A percentile compares a stretch with the other conserved stretches of the same genome.
Evolutionary conservation across 148 eudicot genomes (phyloP).

Genomic region (Persicaria tinctoria): DNA sequence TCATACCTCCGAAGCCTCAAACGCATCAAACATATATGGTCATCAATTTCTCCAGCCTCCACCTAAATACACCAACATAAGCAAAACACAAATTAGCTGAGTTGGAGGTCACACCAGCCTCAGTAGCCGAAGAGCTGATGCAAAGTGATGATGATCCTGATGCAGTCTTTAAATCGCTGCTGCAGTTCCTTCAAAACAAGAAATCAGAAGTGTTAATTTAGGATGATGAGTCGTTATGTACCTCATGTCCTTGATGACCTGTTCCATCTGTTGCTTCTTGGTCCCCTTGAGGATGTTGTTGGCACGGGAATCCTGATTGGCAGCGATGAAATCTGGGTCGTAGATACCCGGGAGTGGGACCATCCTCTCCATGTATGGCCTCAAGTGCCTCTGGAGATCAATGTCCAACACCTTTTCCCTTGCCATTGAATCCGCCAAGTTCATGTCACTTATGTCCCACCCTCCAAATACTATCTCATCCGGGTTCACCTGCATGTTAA

Average conservation of each 20-base stretch:
- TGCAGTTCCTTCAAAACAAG: not conserved
- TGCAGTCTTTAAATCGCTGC: conserved; percentile 5
- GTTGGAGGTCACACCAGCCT: conserved; percentile 25
- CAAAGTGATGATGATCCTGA: conserved; percentile 19
- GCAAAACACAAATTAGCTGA: not conserved
- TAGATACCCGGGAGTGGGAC: conserved; percentile 92
- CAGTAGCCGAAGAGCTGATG: conserved; percentile 32
- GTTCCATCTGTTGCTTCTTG: conserved; percentile 76
- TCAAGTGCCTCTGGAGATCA: conserved; percentile 88
- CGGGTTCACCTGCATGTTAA: conserved; percentile 59
- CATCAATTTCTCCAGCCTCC: too few relatives aligned
- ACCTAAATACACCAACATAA: too few relatives aligned
- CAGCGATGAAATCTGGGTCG: conserved; percentile 94
- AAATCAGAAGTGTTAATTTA: not conserved
- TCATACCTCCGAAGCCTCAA: too few relatives aligned
- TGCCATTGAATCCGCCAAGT: conserved; percentile 88
- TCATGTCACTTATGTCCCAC: conserved; percentile 94
- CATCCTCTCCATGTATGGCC: conserved; percentile 96
- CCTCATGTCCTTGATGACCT: conserved; percentile 85
- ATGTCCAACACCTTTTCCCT: conserved; percentile 89
- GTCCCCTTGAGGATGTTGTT: conserved; percentile 83
- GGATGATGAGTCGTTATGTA: conserved; percentile 10
- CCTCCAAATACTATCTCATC: conserved; percentile 95
- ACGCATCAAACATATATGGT: too few relatives aligned
- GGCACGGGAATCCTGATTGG: conserved; percentile 88